A percentile compares a stretch with the other conserved stretches of the same genome.
Conservation (phyloP, 306 rosid genomes). For the Arachis stenosperma region DNA sequence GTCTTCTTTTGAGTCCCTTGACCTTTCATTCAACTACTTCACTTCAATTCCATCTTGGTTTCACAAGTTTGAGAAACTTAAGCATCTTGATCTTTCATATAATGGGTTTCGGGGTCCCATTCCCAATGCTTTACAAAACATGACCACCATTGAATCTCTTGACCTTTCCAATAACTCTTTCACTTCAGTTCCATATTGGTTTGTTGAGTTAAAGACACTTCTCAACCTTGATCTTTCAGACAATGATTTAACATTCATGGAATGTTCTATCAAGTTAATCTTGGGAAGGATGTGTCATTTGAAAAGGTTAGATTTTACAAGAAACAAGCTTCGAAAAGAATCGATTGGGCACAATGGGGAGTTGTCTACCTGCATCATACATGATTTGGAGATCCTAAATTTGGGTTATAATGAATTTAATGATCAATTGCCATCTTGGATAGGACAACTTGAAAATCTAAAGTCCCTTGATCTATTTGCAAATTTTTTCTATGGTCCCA, state of each 20-base stretch:
- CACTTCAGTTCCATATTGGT: conserved; percentile 26
- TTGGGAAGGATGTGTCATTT: background rate
- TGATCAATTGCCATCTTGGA: conserved; percentile 14
- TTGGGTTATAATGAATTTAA: background rate
- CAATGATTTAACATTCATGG: background rate
- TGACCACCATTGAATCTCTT: background rate
- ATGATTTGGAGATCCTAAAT: background rate
- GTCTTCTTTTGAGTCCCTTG: no score
- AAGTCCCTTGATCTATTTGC: background rate
- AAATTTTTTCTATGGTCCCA: background rate
- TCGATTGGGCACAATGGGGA: background rate
- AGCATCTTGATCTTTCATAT: background rate
- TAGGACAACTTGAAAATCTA: background rate
- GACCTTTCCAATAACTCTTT: background rate
- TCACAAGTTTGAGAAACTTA: background rate
- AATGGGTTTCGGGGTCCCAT: background rate
- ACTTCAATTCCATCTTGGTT: conserved; percentile 9
- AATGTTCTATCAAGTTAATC: background rate
- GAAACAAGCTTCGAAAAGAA: conserved; percentile 4
- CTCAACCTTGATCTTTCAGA: background rate
- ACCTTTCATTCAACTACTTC: no score
- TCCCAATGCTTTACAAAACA: background rate
- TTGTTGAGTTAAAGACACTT: background rate
- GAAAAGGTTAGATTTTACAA: background rate
- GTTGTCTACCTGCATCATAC: background rate